These are phyloP conservation scores for Carex scoparia DNA, from an alignment of 176 grass and related monocot species.

Conservation along the genomic window DNA sequence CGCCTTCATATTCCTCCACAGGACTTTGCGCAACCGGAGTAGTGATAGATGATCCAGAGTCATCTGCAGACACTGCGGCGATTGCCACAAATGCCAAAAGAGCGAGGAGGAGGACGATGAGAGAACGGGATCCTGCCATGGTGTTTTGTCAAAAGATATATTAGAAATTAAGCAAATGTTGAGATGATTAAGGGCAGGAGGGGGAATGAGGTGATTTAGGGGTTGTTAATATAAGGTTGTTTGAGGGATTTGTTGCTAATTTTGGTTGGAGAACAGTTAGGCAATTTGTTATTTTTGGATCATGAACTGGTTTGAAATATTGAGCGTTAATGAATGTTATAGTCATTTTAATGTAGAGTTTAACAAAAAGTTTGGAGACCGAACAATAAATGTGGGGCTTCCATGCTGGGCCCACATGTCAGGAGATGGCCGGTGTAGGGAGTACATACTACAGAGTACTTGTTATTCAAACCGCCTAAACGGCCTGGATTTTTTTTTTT, in stretches of 20 bases:
- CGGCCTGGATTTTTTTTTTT: not conserved
- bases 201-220: not conserved
- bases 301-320: not conserved
- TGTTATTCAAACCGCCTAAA: not conserved
- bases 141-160: not conserved
- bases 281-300: slow-evolving; percentile 13
- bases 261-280: not conserved
- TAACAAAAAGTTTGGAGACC: not conserved
- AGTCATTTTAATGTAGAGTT: not conserved
- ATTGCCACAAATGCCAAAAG: not conserved
- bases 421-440: not conserved
- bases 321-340: not conserved
- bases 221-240: slow-evolving; percentile 15
- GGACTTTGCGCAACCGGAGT: slow-evolving; percentile 7
- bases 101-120: not conserved
- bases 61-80: not conserved
- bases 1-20: not conserved
- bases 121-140: slow-evolving; percentile 16
- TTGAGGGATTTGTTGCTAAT: slow-evolving; percentile 4
- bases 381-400: not conserved
- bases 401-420: not conserved
- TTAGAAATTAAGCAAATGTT: not conserved
- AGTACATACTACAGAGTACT: not conserved
- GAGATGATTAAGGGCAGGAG: slow-evolving; percentile 12
- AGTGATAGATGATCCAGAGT: slow-evolving; percentile 1